phyloP scores from a whole-genome alignment of 2,329 filamentous ascomycete species.

The Colletotrichum caudatum region DNA sequence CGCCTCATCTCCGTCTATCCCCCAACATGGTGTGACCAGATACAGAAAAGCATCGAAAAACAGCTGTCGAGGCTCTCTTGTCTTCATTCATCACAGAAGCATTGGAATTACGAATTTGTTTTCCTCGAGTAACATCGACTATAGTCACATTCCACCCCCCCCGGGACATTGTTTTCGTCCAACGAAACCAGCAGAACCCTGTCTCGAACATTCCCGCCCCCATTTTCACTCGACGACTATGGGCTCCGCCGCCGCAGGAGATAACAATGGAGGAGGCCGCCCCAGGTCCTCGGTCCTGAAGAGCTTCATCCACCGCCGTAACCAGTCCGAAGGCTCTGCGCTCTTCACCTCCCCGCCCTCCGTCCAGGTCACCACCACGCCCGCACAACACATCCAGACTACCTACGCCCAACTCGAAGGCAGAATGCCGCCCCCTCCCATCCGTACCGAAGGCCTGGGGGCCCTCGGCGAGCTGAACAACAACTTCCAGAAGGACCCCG shows the following conservation, averaged over 20 bases:
- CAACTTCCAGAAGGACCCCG: constrained; percentile 60
- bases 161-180: constrained; percentile 31
- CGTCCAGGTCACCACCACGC: constrained; percentile 43
- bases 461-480: constrained; percentile 69
- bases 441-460: constrained; percentile 49
- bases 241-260: constrained; percentile 36
- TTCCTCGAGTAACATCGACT: constrained; percentile 13
- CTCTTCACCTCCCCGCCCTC: constrained; percentile 44
- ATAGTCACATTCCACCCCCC: constrained; percentile 25
- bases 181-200: constrained; percentile 33
- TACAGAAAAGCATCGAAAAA: neutral
- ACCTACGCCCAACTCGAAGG: constrained; percentile 40
- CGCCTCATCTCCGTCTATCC: neutral
- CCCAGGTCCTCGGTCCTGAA: constrained; percentile 63
- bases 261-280: constrained; percentile 40
- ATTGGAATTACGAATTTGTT: constrained; percentile 26
- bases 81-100: constrained; percentile 26
- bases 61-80: constrained; percentile 29
- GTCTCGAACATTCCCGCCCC: constrained; percentile 30
- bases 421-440: constrained; percentile 50
- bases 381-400: constrained; percentile 39
- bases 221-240: constrained; percentile 34
- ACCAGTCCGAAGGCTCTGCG: constrained; percentile 57
- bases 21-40: constrained; percentile 36
- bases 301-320: constrained; percentile 63